Percentiles rank a stretch among this genome's conserved stretches.
These are phyloP conservation scores for Diaporthe longicolla DNA, from an alignment of 2,329 filamentous ascomycete species.

Conservation along the genomic window DNA sequence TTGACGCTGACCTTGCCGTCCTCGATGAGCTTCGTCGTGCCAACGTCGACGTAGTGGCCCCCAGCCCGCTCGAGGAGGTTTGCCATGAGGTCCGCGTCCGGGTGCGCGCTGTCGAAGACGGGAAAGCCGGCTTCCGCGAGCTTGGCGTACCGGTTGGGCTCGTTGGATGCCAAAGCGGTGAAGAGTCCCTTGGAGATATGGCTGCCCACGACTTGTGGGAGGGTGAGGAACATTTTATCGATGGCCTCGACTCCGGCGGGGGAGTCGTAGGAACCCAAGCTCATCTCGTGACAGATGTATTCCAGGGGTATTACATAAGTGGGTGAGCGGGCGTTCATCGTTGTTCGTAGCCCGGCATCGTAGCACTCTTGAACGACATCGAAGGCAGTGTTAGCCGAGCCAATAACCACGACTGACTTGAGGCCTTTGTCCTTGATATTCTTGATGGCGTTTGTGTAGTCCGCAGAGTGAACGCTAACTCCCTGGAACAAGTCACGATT, in stretches of 20 bases:
- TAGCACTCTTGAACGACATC: constrained; percentile 55
- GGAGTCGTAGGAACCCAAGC: not conserved
- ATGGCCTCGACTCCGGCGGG: not conserved
- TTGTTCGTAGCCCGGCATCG: constrained; percentile 49
- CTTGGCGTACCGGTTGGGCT: constrained; percentile 52
- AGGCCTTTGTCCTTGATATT: constrained; percentile 44
- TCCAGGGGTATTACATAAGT: constrained; percentile 45
- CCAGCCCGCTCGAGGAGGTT: constrained; percentile 53
- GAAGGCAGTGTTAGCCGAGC: constrained; percentile 59
- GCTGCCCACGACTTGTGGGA: not conserved
- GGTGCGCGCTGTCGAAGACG: constrained; percentile 51
- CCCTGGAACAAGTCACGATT: constrained; percentile 59
- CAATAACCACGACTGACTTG: constrained; percentile 51
- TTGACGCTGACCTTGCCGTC: constrained; percentile 52
- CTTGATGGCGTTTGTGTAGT: constrained; percentile 56
- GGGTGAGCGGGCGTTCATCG: constrained; percentile 53
- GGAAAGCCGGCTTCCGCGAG: constrained; percentile 54
- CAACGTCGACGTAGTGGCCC: constrained; percentile 57
- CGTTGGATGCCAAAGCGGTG: constrained; percentile 45
- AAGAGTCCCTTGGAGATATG: not conserved
- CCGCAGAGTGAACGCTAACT: constrained; percentile 57
- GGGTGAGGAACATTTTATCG: constrained; percentile 1
- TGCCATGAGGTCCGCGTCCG: constrained; percentile 46
- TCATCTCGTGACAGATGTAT: not conserved
- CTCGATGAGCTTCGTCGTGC: constrained; percentile 50